Base-by-base conservation (phyloP, 2,329 filamentous ascomycete species). In the Tolypocladium cylindrosporum region DNA sequence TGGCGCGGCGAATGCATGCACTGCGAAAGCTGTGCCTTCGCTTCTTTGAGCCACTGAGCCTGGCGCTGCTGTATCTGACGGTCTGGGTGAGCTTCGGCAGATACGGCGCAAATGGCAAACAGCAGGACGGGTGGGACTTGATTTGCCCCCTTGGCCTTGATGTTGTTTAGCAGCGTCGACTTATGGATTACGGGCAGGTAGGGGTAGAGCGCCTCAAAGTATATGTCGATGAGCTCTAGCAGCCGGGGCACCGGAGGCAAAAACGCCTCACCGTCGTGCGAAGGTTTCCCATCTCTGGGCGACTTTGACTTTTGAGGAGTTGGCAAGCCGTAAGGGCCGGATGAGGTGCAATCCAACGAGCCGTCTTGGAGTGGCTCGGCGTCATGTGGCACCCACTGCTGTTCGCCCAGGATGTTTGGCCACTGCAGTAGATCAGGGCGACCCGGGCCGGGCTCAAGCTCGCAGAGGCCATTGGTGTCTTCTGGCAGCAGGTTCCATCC, bases 131-230 rank as follows among this genome's bases (percentile, higher is more conserved):
- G 27, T 2, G 63, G 43, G 3, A 60, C 27, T 1, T 54, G 40
- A 2, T 60, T 58, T 4, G 50, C n/a, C 31, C 31, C 31, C 9
- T 19, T 31, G 2, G 55, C 36, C 4, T 58, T 45, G 7, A 64
- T 42, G 8, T 27, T 50, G 2, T 45, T 50, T 11, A 54, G 3
- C 1, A 62, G 31, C 19, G 55, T 59, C 2, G 54, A 31, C 27
- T 56, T 65, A 42, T 65, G 64, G 14, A 67, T 36, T 1, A 67
- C 48, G 24, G 66, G 66, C 4, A 67, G 41, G 24, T 58, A 64
- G 5, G 51, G 39, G 36, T 67, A 64, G 42, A 62, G 60, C 45
- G 60, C 59, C 42, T 65, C 65, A 41, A 62, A 67, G 45, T 63
- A 67, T 2, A 67, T 37, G 14, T 67, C 60, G 4, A 63, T 43